Base-by-base conservation (phyloP, 257 asterid genomes). In the Linaria vulgaris region DNA sequence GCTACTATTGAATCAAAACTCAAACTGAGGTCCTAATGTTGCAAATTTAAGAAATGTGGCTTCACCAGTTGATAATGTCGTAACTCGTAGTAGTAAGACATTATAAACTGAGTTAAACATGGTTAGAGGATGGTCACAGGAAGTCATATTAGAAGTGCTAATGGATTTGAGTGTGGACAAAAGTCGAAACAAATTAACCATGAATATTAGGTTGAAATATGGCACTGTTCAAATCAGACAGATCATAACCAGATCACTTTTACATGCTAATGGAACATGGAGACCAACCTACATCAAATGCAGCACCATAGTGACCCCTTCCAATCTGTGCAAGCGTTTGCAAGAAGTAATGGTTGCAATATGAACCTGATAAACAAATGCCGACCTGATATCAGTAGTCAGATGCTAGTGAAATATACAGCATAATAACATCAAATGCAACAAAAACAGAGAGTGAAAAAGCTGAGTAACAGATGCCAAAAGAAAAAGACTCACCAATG, bases 321-420 rank as follows among this genome's bases (percentile, higher is more conserved):
- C 96, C 94, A 24, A 85, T 84, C 64, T 88, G 89, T 68, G 96
- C 87, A 72, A 91, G 94, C 94, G 80, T 83, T 85, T 86, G 88
- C 76, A 91, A 68, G 84, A 91, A 91, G 84, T 88, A 88, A 66
- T 88, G 96, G 48, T 91, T 91, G 81, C 97, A 88, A 58, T 76
- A 85, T 31, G 71, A 69, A 70, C 97, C 97, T 91, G 75, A 46
- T 4, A 30, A 52, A 4, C 5, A 1, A 34, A 34, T 7, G 41
- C 41, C 41, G 43, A 22, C 23, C 31, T 31, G 14, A 43, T 48
- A 45, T 70, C 61, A 54, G 27, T 21, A 47, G 31, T 45, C n/a
- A 20, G 54, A 67, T 17, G 41, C 15, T 19, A 23, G 9, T 62
- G 22, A 31, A 50, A 55, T 61, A 34, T 38, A 12, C 9, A 52